A percentile compares a stretch with the other conserved stretches of the same genome.
Evolutionary conservation across 495 filamentous ascomycete species (phyloP).

Genomic region (Trichoderma asperelloides): DNA sequence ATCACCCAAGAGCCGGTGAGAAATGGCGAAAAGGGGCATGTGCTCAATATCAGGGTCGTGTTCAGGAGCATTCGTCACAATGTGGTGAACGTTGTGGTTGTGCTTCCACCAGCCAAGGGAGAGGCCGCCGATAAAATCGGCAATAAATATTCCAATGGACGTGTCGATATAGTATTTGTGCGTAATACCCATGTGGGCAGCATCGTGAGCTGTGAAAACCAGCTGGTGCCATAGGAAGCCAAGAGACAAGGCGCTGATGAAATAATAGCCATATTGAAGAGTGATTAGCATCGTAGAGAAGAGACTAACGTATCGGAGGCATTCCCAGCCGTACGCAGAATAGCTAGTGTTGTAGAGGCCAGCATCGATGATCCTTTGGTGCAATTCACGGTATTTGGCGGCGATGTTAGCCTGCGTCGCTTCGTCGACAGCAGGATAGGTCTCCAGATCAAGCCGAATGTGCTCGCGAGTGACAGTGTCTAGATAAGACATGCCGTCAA

Average conservation of each 20-base stretch:
- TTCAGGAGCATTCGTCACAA: conserved; percentile 92
- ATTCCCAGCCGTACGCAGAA: conserved; percentile 67
- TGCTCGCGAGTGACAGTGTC: conserved; percentile 67
- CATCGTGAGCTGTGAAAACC: conserved; percentile 91
- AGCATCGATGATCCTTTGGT: conserved; percentile 60
- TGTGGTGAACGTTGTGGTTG: conserved; percentile 96
- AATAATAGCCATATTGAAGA: conserved; percentile 66
- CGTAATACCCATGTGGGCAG: conserved; percentile 95
- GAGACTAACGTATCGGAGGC: conserved; percentile 65
- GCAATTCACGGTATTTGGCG: conserved; percentile 66
- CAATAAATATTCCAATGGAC: conserved; percentile 81
- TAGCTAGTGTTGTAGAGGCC: conserved; percentile 85
- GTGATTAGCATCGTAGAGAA: conserved; percentile 54
- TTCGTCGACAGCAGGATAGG: conserved; percentile 72
- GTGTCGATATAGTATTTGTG: conserved; percentile 77
- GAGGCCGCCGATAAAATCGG: conserved; percentile 84
- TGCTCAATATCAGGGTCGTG: conserved; percentile 98
- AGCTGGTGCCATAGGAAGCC: conserved; percentile 93
- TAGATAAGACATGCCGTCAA: conserved; percentile 50
- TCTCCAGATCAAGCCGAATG: conserved; percentile 65
- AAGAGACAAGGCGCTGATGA: conserved; percentile 61
- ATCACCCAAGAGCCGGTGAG: conserved; percentile 69
- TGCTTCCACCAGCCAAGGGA: conserved; percentile 95
- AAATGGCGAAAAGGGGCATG: conserved; percentile 90
- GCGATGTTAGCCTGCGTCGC: conserved; percentile 71